A percentile compares a stretch with the other conserved stretches of the same genome.
Evolutionary conservation across 2,329 filamentous ascomycete species (phyloP).

Genomic region (Aureobasidium melanogenum): DNA sequence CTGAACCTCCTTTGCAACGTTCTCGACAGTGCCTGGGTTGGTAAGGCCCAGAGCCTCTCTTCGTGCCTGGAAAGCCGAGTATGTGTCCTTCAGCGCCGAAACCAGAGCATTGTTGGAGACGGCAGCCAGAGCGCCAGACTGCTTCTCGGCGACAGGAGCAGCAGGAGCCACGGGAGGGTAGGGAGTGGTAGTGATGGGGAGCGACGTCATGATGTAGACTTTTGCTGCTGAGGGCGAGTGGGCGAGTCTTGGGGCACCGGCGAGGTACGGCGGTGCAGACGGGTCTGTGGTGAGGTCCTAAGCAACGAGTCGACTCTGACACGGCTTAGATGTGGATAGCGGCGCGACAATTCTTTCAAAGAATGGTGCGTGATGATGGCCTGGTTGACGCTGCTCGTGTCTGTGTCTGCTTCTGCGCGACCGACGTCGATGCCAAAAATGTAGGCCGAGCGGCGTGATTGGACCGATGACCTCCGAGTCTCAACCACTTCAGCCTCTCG

Average conservation of each 20-base stretch:
- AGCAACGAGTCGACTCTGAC: slow-evolving; percentile 1
- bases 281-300: not conserved
- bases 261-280: not conserved
- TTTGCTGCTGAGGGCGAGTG: slow-evolving; percentile 6
- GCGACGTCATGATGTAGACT: slow-evolving; percentile 15
- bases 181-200: slow-evolving; percentile 2
- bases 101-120: slow-evolving; percentile 67
- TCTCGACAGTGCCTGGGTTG: slow-evolving; percentile 89
- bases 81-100: slow-evolving; percentile 51
- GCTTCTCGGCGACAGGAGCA: slow-evolving; percentile 9
- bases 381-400: not conserved
- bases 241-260: not conserved
- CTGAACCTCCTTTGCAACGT: slow-evolving; percentile 82
- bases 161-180: slow-evolving; percentile 1
- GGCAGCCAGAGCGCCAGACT: slow-evolving; percentile 45
- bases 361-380: slow-evolving; percentile 10
- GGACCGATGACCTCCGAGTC: slow-evolving; percentile 3
- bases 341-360: slow-evolving; percentile 3
- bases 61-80: slow-evolving; percentile 73
- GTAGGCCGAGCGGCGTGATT: slow-evolving; percentile 11
- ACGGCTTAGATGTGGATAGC: not conserved
- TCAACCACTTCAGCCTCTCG: not conserved
- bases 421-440: slow-evolving; percentile 14
- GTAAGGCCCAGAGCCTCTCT: slow-evolving; percentile 79
- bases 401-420: not conserved